Percentiles rank a stretch among this genome's conserved stretches.
Evolutionary conservation across 78 protist species (phyloP).

Genomic region (Dictyostelium intermedium): DNA sequence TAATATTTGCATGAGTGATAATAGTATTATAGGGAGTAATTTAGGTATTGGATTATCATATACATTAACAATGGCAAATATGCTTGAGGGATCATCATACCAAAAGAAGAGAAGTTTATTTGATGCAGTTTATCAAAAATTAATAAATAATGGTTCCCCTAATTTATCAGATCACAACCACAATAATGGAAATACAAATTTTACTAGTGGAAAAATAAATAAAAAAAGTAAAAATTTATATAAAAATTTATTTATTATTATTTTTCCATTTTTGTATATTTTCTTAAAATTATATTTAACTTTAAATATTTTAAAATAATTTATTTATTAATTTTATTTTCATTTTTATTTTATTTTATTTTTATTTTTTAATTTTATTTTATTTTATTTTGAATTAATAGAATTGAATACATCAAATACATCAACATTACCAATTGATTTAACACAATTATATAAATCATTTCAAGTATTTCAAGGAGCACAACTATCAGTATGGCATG

Average conservation of each 20-base stretch:
- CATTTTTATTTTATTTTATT: too few species aligned
- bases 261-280: neutral
- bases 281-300: neutral
- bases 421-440: neutral
- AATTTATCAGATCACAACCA: neutral
- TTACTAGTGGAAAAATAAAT: neutral
- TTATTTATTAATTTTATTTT: too few species aligned
- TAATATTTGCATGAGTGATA: neutral
- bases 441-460: neutral
- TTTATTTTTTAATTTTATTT: too few species aligned
- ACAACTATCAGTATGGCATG: constrained; percentile 68
- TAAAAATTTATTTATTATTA: too few species aligned
- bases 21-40: neutral
- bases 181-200: neutral
- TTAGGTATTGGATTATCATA: neutral
- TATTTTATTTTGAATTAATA: neutral
- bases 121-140: constrained; percentile 12
- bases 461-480: constrained; percentile 36
- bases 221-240: neutral
- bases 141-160: neutral
- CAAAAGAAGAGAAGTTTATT: constrained; percentile 16
- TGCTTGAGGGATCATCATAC: neutral
- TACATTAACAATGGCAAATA: neutral
- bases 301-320: too few species aligned
- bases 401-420: neutral